These are phyloP conservation scores for Telfairia occidentalis DNA, from an alignment of 331 rosid species.

Conservation along the genomic window DNA sequence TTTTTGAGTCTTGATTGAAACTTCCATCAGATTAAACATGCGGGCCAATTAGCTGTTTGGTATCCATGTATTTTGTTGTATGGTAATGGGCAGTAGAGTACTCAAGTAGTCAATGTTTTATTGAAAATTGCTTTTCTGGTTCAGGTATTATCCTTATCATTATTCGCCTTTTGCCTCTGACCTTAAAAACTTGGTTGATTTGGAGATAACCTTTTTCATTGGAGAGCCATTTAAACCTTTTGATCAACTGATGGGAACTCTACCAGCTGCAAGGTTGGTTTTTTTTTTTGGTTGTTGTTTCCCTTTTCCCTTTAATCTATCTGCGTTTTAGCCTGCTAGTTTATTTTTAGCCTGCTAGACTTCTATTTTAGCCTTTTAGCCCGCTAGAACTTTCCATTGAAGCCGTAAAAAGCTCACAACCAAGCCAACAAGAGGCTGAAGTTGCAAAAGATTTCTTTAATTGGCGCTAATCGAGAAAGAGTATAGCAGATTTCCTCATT, in stretches of 20 bases:
- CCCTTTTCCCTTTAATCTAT: conserved; percentile 9
- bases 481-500: background rate
- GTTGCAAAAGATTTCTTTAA: background rate
- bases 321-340: background rate
- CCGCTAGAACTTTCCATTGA: background rate
- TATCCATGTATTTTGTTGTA: background rate
- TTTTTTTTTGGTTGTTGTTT: no score
- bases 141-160: conserved; percentile 95
- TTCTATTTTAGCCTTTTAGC: no score
- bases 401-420: background rate
- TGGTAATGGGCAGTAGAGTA: background rate
- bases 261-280: conserved; percentile 95
- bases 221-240: conserved; percentile 93
- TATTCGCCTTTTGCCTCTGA: conserved; percentile 99
- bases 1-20: background rate
- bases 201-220: conserved; percentile 77
- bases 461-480: background rate
- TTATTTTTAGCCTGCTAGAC: background rate
- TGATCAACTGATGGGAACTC: conserved; percentile 98
- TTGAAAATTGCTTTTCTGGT: conserved; percentile 18
- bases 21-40: no score
- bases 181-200: conserved; percentile 58
- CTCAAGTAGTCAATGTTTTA: background rate
- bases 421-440: background rate
- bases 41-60: background rate